These are phyloP conservation scores for Plasmodium cynomolgi DNA, from an alignment of 169 alveolate genomes.

Conservation along the genomic window DNA sequence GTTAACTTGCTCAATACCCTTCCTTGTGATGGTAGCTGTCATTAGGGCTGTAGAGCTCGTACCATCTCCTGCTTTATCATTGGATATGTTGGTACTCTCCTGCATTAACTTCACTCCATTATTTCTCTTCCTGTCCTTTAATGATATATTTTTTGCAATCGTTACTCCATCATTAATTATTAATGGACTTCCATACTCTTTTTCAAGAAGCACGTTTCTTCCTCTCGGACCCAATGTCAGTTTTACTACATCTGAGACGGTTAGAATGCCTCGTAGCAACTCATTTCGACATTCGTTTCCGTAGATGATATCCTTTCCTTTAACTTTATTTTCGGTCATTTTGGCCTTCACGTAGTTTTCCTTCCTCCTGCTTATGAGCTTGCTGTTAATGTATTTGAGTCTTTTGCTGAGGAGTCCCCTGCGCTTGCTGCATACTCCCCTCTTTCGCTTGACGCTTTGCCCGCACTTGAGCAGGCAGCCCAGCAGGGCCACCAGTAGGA, in stretches of 20 bases:
- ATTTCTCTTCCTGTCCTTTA: slow-evolving; percentile 87
- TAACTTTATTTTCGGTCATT: slow-evolving; percentile 62
- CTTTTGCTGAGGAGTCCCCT: slow-evolving; percentile 16
- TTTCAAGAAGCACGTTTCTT: slow-evolving; percentile 89
- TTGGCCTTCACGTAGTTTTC: slow-evolving; percentile 54
- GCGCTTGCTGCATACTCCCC: not conserved
- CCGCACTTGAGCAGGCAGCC: not conserved
- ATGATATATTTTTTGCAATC: slow-evolving; percentile 89
- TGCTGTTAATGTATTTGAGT: slow-evolving; percentile 50
- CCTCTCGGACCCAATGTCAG: slow-evolving; percentile 93
- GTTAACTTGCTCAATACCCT: slow-evolving; percentile 91
- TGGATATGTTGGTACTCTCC: slow-evolving; percentile 91
- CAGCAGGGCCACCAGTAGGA: not conserved
- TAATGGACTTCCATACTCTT: slow-evolving; percentile 90
- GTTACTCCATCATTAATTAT: slow-evolving; percentile 93
- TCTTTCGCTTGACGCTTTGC: slow-evolving; percentile 1
- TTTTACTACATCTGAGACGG: slow-evolving; percentile 89
- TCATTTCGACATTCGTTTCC: slow-evolving; percentile 88
- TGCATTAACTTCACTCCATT: slow-evolving; percentile 92
- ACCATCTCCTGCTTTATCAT: slow-evolving; percentile 93
- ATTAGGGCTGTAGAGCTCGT: slow-evolving; percentile 92
- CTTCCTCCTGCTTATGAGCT: slow-evolving; percentile 62
- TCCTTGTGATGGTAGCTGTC: slow-evolving; percentile 89
- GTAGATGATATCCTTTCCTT: slow-evolving; percentile 82
- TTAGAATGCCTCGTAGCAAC: slow-evolving; percentile 85